Conservation (phyloP, 768 basidiomycete genomes). For the Tricholoma saponaceum region DNA sequence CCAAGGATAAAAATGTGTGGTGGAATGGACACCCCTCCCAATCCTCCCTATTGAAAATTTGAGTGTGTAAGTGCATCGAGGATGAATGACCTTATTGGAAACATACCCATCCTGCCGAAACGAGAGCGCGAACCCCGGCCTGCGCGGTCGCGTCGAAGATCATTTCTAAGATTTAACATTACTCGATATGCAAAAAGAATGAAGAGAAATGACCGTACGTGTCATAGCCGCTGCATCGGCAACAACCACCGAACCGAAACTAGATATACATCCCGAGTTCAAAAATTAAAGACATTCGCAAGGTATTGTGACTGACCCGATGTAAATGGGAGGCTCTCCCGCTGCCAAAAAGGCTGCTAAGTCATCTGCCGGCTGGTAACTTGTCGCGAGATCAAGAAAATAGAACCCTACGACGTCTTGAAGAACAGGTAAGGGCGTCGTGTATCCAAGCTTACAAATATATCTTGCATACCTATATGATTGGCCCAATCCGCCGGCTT, state of each 20-base stretch:
- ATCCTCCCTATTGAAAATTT: conserved; percentile 36
- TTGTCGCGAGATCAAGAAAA: conserved; percentile 49
- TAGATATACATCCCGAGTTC: conserved; percentile 12
- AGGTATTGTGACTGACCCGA: conserved; percentile 36
- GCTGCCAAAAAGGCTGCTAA: conserved; percentile 43
- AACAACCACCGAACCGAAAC: conserved; percentile 61
- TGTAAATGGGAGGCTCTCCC: conserved; percentile 53
- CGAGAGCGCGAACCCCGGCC: conserved; percentile 55
- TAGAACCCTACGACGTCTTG: conserved; percentile 64
- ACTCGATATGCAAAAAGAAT: not conserved
- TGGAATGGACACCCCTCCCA: conserved; percentile 51
- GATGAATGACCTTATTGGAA: not conserved
- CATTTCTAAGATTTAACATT: conserved; percentile 30
- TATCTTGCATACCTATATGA: conserved; percentile 43
- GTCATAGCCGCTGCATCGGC: conserved; percentile 51
- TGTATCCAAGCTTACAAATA: not conserved
- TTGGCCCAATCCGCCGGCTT: conserved; percentile 63
- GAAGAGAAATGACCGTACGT: not conserved
- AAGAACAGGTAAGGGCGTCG: not conserved
- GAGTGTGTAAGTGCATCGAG: not conserved
- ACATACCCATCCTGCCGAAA: conserved; percentile 59
- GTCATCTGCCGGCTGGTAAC: conserved; percentile 45
- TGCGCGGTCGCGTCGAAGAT: conserved; percentile 55
- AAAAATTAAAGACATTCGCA: not conserved
- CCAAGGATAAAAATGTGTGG: conserved; percentile 56